Conservation (phyloP, 352 stramenopile genomes). For the Globisporangium cystogenes region DNA sequence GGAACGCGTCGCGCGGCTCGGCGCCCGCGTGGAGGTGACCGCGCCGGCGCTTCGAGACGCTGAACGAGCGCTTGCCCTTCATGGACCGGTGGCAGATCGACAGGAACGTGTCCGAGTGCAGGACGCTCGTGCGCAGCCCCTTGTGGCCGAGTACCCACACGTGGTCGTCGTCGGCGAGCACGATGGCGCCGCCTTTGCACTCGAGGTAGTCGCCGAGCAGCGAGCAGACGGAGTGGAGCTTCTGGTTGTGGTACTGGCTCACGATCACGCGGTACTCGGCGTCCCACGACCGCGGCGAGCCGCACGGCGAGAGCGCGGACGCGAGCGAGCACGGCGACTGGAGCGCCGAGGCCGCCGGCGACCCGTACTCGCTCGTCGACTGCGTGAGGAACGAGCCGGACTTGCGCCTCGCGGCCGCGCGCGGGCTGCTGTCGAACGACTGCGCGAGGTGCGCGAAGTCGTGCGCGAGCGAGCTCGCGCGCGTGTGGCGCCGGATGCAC, state of each 20-base stretch:
- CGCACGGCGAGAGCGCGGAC: conserved; percentile 29
- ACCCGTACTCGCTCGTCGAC: conserved; percentile 4
- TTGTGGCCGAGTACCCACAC: conserved; percentile 68
- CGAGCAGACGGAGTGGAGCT: conserved; percentile 67
- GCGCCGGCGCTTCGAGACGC: conserved; percentile 33
- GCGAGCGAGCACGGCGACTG: conserved; percentile 21
- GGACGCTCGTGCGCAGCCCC: conserved; percentile 36
- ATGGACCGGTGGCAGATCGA: conserved; percentile 48
- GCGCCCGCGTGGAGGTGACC: conserved; percentile 1
- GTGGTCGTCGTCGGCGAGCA: conserved; percentile 49
- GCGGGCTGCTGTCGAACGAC: conserved; percentile 23
- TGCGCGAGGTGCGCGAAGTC: conserved; percentile 36
- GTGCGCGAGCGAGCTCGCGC: conserved; percentile 34
- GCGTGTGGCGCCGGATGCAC: conserved; percentile 51
- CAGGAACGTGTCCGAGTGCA: conserved; percentile 53
- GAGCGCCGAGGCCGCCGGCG: not conserved
- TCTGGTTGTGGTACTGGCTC: conserved; percentile 65
- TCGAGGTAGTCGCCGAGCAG: conserved; percentile 68
- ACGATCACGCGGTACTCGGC: conserved; percentile 55
- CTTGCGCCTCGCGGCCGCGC: not conserved
- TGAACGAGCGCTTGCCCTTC: conserved; percentile 37
- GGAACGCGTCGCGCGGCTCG: conserved; percentile 23
- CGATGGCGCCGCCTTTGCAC: conserved; percentile 56
- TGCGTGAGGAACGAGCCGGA: conserved; percentile 9
- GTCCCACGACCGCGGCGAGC: conserved; percentile 18